phyloP scores from a whole-genome alignment of 75 land plant genomes.

The Selaginella moellendorffii region DNA sequence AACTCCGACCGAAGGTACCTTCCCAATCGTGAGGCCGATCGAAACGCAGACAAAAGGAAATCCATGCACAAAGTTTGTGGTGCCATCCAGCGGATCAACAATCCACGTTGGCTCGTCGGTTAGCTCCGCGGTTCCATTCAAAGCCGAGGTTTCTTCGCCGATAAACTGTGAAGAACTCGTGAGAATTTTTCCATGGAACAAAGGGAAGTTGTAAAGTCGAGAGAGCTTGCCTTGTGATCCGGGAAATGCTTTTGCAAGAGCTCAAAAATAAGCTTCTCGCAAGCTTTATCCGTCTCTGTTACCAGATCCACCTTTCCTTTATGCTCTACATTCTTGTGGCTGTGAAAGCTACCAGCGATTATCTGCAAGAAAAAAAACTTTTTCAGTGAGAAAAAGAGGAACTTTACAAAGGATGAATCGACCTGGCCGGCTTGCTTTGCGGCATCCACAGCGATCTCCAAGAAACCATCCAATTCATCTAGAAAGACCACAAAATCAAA shows the following conservation, averaged over 20 bases:
- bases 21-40: constrained; percentile 69
- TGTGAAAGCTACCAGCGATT: constrained; percentile 42
- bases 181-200: too few relatives aligned
- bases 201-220: too few relatives aligned
- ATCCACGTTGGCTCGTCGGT: constrained; percentile 91
- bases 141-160: constrained; percentile 89
- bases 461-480: constrained; percentile 12
- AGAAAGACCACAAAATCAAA: not conserved
- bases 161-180: constrained; percentile 48
- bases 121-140: constrained; percentile 40
- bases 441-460: constrained; percentile 41
- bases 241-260: constrained; percentile 49
- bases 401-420: too few relatives aligned
- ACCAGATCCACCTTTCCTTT: constrained; percentile 96
- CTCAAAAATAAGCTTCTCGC: constrained; percentile 68
- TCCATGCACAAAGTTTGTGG: constrained; percentile 97
- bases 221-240: constrained; percentile 53
- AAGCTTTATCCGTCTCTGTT: constrained; percentile 91
- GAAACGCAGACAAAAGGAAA: constrained; percentile 94
- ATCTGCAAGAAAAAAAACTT: constrained; percentile 36
- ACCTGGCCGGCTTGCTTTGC: constrained; percentile 63
- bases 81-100: constrained; percentile 90
- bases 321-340: constrained; percentile 59
- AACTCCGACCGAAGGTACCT: constrained; percentile 71
- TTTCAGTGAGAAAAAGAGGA: too few relatives aligned